Base-by-base conservation (phyloP, 768 basidiomycete species). In the Russula griseocarnosa region DNA sequence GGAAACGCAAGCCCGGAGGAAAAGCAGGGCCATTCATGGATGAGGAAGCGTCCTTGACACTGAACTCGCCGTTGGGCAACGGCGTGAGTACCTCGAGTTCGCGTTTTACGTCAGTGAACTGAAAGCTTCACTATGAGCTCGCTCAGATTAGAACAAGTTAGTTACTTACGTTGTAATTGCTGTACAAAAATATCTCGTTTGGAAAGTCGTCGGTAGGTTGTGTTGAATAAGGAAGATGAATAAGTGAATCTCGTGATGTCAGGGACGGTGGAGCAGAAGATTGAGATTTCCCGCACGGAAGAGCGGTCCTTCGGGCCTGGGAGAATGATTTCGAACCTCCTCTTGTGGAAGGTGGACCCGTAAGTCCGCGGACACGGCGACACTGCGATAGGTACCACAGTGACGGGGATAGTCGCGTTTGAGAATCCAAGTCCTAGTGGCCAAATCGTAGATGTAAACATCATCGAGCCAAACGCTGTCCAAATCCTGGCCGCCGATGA, bases 401-500 rank as follows among this genome's bases (percentile, higher is more conserved):
- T 98, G 94, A n/a, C 92, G 84, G 1, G 90, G 90, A 69, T 94
- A 94, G 64, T 86, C 84, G 55, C 88, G 85, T 40, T 83, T 79
- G 70, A 88, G 86, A 0, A 92, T 81, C 95, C 96, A 98, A 7
- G 81, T 78, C 72, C 83, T 83, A 16, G 77, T 75, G 16, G 79
- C 73, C 42, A 98, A 81, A 72, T 98, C 94, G 67, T 88, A 94
- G 8, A 96, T 89, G 72, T 92, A 88, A 60, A 96, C 83, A 66
- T 98, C 94, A 74, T 98, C 92, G 28, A 96, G 80, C 90, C 94
- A 98, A 54, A 88, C 87, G 70, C 96, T 96, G 69, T 84, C 85
- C 66, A 97, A 83, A 73, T 98, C 94, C 72, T 99, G 96, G 0
- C 96, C 96, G 6, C 97, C 96, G 55, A 97, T 92, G 70, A 99